phyloP scores from a whole-genome alignment of 2,329 filamentous ascomycete species.

The Stagonosporopsis cucurbitacearum region DNA sequence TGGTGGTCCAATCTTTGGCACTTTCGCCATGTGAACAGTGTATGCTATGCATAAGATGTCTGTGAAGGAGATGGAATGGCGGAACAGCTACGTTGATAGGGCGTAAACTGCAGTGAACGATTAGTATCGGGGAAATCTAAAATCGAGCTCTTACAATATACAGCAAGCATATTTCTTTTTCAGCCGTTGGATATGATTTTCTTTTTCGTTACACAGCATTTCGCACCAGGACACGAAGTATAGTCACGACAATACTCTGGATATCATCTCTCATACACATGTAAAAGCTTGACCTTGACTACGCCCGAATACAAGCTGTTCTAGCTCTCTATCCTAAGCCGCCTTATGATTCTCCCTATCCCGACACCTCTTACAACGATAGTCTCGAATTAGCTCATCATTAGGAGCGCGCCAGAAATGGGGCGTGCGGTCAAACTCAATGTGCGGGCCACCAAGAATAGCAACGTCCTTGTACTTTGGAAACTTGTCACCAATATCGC shows the following conservation, averaged over 20 bases:
- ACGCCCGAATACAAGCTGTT: not conserved
- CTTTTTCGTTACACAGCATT: too few relatives aligned
- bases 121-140: too few relatives aligned
- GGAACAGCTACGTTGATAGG: not conserved
- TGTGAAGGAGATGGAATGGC: slow-evolving; percentile 1
- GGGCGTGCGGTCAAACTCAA: not conserved
- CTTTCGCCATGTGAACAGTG: slow-evolving; percentile 16
- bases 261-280: too few relatives aligned
- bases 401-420: not conserved
- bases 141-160: not conserved
- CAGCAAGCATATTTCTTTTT: not conserved
- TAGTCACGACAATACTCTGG: too few relatives aligned
- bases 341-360: not conserved
- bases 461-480: not conserved
- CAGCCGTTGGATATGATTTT: too few relatives aligned
- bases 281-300: too few relatives aligned
- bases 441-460: not conserved
- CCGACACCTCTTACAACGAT: not conserved
- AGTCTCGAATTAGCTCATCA: not conserved
- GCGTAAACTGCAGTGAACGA: not conserved
- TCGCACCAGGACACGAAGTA: too few relatives aligned
- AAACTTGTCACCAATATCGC: not conserved
- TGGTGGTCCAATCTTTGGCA: slow-evolving; percentile 16
- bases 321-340: not conserved
- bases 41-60: slow-evolving; percentile 14